These are phyloP conservation scores for Fusarium abutilonis DNA, from an alignment of 2,329 filamentous ascomycete genomes.

Conservation along the genomic window DNA sequence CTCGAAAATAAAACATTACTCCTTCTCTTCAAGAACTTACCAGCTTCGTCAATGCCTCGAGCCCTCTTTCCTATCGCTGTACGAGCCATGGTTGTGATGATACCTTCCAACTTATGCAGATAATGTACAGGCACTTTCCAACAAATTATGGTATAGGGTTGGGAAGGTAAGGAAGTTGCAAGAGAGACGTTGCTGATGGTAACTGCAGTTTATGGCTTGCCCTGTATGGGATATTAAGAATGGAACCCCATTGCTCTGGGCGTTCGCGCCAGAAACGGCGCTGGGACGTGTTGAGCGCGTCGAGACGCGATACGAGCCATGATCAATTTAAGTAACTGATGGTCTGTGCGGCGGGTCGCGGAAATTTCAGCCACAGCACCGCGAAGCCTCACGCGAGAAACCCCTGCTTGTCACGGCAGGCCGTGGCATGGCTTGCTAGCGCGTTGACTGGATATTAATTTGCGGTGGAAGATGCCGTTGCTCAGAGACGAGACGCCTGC, in stretches of 20 bases:
- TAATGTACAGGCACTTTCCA: constrained; percentile 37
- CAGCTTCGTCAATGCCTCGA: constrained; percentile 44
- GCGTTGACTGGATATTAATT: constrained; percentile 31
- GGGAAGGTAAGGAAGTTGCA: constrained; percentile 33
- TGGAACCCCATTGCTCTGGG: constrained; percentile 20
- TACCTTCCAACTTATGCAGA: constrained; percentile 29
- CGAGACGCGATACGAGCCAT: constrained; percentile 45
- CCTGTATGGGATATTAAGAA: constrained; percentile 34
- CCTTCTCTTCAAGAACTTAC: constrained; percentile 42
- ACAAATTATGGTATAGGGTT: constrained; percentile 29
- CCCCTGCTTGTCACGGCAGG: constrained; percentile 2
- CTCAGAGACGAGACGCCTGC: constrained; percentile 15
- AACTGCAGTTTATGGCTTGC: constrained; percentile 30
- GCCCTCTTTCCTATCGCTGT: constrained; percentile 51
- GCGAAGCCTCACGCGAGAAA: constrained; percentile 13
- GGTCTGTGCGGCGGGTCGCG: constrained; percentile 41
- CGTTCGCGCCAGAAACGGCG: constrained; percentile 39
- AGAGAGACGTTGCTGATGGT: constrained; percentile 23
- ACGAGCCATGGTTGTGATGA: constrained; percentile 43
- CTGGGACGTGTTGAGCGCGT: constrained; percentile 46
- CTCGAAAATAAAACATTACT: background rate
- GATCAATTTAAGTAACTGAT: constrained; percentile 44
- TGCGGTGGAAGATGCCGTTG: constrained; percentile 9
- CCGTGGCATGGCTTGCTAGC: constrained; percentile 8
- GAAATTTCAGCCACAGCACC: constrained; percentile 27